Base-by-base conservation (phyloP, 2,329 filamentous ascomycete genomes). In the Botryosphaeria agaves region DNA sequence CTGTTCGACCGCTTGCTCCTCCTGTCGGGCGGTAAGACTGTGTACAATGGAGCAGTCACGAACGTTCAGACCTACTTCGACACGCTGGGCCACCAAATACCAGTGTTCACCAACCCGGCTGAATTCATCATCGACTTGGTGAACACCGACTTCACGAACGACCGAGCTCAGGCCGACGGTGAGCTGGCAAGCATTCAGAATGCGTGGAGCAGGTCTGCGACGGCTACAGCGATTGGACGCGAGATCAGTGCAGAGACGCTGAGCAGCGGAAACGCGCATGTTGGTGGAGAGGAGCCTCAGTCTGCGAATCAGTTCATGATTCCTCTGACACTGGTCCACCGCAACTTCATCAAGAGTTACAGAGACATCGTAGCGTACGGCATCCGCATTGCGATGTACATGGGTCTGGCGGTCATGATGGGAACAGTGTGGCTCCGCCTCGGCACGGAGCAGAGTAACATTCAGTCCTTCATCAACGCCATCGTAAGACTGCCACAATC, bases 401-500 rank as follows among this genome's bases (percentile, higher is more conserved):
- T 76, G 36, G 71, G 69, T 54, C 62, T 91, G 11, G 81, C 81
- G 1, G 69, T 89, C 41, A 76, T 89, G 69, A 84, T 87, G 76
- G 82, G 83, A 4, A 91, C 83, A 0, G 78, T 91, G 8, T 92
- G 80, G 75, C 57, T 91, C 9, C 71, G 82, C 5, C 61, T 92
- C 3, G 56, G 64, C 3, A 63, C 75, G 0, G 57, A 63, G 0
- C 82, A 91, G 47, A 58, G 64, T 33, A 76, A 77, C 34, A 87
- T 92, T 41, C 76, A 82, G 42, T 72, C 81, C 0, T 79, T 81
- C 43, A 82, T 74, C 51, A 92, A 91, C 48, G 78, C 80, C 28
- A 78, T 91, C 38, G 64, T 62, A 43, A 45, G 60, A 12, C 21
- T 24, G 15, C 6, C 14, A 17, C 16, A 5, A 3, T 5, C 11